Conservation (phyloP, 2,329 filamentous ascomycete species). For the Tolypocladium ovalisporum region DNA sequence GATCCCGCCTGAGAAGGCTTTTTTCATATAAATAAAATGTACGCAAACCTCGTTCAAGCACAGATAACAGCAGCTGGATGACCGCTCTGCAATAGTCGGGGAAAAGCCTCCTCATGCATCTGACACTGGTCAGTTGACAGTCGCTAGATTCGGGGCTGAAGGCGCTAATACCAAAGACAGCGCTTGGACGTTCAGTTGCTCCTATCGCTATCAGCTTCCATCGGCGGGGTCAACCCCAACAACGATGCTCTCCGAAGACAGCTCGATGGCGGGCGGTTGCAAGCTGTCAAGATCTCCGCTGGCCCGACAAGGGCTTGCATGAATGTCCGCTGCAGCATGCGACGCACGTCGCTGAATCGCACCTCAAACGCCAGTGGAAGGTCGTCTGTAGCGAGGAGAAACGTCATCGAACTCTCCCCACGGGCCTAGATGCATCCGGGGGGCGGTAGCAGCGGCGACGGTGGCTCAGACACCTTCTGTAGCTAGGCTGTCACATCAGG, state of each 20-base stretch:
- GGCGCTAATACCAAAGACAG: not conserved
- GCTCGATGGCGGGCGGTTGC: not conserved
- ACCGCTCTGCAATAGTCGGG: not conserved
- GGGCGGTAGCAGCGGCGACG: not conserved
- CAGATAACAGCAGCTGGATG: not conserved
- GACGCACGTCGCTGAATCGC: not conserved
- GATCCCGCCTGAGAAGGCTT: not conserved
- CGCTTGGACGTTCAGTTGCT: not conserved
- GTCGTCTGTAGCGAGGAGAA: not conserved
- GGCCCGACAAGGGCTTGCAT: not conserved
- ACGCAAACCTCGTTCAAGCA: not conserved
- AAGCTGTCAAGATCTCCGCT: not conserved
- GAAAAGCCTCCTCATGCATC: not conserved
- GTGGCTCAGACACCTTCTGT: not conserved
- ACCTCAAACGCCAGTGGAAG: not conserved
- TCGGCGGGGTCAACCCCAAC: not conserved
- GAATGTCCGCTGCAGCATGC: not conserved
- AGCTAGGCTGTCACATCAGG: not conserved
- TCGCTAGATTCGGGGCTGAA: not conserved
- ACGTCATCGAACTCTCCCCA: constrained; percentile 1
- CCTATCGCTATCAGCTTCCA: not conserved
- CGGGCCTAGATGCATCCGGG: not conserved
- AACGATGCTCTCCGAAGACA: not conserved
- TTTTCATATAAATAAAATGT: too few relatives aligned
- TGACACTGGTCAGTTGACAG: not conserved